Conservation (phyloP, 345 rosid genomes). For the Lepidium sativum region DNA sequence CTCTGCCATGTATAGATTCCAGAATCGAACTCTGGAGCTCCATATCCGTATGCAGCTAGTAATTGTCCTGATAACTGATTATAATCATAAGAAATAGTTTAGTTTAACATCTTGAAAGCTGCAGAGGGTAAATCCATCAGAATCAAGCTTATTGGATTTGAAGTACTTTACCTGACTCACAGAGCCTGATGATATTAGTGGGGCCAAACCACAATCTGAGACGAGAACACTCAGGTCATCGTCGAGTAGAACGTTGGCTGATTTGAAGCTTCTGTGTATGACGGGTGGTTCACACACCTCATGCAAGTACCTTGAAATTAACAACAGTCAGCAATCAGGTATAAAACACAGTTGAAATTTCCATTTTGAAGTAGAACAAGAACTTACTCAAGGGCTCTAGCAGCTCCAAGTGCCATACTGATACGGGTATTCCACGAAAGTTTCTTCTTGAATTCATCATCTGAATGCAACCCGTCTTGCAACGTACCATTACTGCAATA, state of each 20-base stretch:
- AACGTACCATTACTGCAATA: slow-evolving; percentile 79
- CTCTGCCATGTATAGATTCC: slow-evolving; percentile 82
- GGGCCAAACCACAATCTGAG: slow-evolving; percentile 90
- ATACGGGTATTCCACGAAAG: slow-evolving; percentile 80
- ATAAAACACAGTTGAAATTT: not conserved
- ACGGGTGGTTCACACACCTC: slow-evolving; percentile 86
- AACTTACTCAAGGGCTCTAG: slow-evolving; percentile 91
- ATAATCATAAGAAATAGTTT: slow-evolving; percentile 14
- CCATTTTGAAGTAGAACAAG: not conserved
- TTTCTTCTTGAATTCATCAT: slow-evolving; percentile 56
- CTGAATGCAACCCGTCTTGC: slow-evolving; percentile 78
- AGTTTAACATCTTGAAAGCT: slow-evolving; percentile 2
- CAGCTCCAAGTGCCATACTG: slow-evolving; percentile 89
- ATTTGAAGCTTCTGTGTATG: slow-evolving; percentile 84
- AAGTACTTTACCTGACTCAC: slow-evolving; percentile 70
- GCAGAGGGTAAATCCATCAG: not conserved
- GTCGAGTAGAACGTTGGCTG: slow-evolving; percentile 80
- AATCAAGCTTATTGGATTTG: not conserved
- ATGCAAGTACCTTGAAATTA: slow-evolving; percentile 68
- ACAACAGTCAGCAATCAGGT: not conserved
- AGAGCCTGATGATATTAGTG: slow-evolving; percentile 74
- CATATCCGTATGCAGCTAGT: slow-evolving; percentile 68
- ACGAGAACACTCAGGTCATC: slow-evolving; percentile 67
- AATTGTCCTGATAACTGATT: slow-evolving; percentile 90
- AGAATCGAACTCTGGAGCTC: slow-evolving; percentile 95